A percentile compares a stretch with the other conserved stretches of the same genome.
Conservation (phyloP, 2,329 filamentous ascomycete species). For the Chaetothyriales sp. region DNA sequence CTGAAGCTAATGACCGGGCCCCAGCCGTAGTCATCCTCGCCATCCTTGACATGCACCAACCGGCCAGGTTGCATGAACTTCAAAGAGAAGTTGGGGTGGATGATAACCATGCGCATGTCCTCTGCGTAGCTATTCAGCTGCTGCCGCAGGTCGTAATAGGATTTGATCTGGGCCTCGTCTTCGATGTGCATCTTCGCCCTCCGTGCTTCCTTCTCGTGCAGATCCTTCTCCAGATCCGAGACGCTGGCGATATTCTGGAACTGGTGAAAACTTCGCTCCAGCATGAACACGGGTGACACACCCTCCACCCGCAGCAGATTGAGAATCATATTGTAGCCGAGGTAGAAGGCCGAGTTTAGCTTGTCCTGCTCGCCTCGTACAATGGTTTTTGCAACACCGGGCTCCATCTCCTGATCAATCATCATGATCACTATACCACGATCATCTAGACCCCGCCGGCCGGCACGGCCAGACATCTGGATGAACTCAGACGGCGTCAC, state of each 20-base stretch:
- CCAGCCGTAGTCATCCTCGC: constrained; percentile 79
- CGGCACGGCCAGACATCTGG: constrained; percentile 95
- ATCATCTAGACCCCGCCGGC: constrained; percentile 91
- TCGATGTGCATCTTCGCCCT: constrained; percentile 59
- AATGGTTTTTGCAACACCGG: constrained; percentile 81
- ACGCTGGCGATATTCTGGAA: constrained; percentile 93
- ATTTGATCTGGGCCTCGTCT: constrained; percentile 76
- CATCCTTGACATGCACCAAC: constrained; percentile 69
- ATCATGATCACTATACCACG: constrained; percentile 99
- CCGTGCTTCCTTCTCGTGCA: constrained; percentile 63
- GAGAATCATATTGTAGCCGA: constrained; percentile 98
- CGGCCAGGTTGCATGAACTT: constrained; percentile 79
- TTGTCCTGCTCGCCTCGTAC: constrained; percentile 94
- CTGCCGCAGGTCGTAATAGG: constrained; percentile 82
- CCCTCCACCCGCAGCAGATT: constrained; percentile 95
- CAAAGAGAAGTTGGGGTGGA: constrained; percentile 73
- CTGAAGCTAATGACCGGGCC: constrained; percentile 68
- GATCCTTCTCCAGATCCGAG: constrained; percentile 64
- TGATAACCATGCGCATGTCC: constrained; percentile 84
- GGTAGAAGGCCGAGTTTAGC: constrained; percentile 91
- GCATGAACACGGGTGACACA: constrained; percentile 97
- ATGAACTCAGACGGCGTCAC: constrained; percentile 93
- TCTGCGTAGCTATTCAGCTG: constrained; percentile 69
- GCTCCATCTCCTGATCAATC: constrained; percentile 93
- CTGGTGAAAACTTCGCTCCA: constrained; percentile 96